Base-by-base conservation (phyloP, 2,329 filamentous ascomycete genomes). In the Westerdykella ornata region DNA sequence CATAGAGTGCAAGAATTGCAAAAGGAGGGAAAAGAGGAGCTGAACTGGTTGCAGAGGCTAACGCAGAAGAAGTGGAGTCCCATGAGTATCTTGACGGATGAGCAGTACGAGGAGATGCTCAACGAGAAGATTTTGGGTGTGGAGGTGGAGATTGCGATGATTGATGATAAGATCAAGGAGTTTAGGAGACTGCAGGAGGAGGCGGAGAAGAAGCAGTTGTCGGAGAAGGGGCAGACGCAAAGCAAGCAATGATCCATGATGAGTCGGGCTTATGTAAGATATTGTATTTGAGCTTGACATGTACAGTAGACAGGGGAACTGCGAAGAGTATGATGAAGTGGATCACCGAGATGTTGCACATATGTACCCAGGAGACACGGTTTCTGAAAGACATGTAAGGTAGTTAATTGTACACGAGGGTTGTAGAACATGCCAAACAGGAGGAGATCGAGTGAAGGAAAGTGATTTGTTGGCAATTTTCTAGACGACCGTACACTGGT, bases 61-160 rank as follows among this genome's bases (percentile, higher is more conserved):
- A 70, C 73, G 22, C 73, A 79, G 36, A 83, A 78, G 22, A 81
- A 76, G 56, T 87, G 81, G 77, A 84, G 80, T 48, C 85, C 85
- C 0, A 71, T 92, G 47, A 82, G 75, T 53, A 75, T 77, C 11
- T 68, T 92, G 18, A 79, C 78, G 0, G 82, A 92, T 51, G 74
- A 82, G 18, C 81, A 92, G 52, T 92, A 92, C 57, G 75, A 77
- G 44, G 68, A 74, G 1, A 80, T 88, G 67, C 70, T 92, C 55
- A 71, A 74, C 20, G 84, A 89, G 60, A 87, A 82, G 65, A 67
- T 88, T 31, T 61, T 90, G 18, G 75, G 72, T 47, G 68, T 90
- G 3, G 82, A 92, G 49, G 84, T 78, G 1, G 84, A 90, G 46
- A 88, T 92, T 62, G 81, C 85, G 0, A 63, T 92, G 4, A 72